phyloP scores from a whole-genome alignment of 2,329 filamentous ascomycete species.

The Phialocephala subalpina region DNA sequence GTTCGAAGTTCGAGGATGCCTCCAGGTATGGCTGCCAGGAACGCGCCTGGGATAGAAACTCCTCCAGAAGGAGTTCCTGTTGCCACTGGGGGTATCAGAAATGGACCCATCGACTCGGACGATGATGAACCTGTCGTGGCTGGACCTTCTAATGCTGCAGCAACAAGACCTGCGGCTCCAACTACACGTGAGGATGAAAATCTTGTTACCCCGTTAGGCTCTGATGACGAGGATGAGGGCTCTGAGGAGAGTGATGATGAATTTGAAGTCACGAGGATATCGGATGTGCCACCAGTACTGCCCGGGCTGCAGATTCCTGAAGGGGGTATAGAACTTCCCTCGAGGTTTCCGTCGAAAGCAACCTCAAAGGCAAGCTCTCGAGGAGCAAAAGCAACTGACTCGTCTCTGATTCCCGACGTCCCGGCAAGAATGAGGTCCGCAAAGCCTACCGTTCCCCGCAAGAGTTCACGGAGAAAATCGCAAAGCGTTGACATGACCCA shows the following conservation, averaged over 20 bases:
- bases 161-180: slow-evolving; percentile 29
- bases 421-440: slow-evolving; percentile 28
- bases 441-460: slow-evolving; percentile 66
- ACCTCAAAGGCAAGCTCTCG: slow-evolving; percentile 49
- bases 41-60: slow-evolving; percentile 69
- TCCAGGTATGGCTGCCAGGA: slow-evolving; percentile 67
- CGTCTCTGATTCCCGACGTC: slow-evolving; percentile 51
- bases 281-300: slow-evolving; percentile 62
- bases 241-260: slow-evolving; percentile 57
- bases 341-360: slow-evolving; percentile 66
- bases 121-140: slow-evolving; percentile 59
- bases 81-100: slow-evolving; percentile 47
- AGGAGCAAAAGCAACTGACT: slow-evolving; percentile 26
- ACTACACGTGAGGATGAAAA: slow-evolving; percentile 36
- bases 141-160: slow-evolving; percentile 42
- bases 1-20: slow-evolving; percentile 90
- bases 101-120: slow-evolving; percentile 70
- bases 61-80: slow-evolving; percentile 73
- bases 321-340: slow-evolving; percentile 57
- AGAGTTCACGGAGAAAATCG: slow-evolving; percentile 70
- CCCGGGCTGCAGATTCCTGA: slow-evolving; percentile 62
- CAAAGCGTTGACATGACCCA: slow-evolving; percentile 37
- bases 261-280: slow-evolving; percentile 50
- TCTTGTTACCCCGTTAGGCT: slow-evolving; percentile 38
- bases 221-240: slow-evolving; percentile 53